phyloP scores from a whole-genome alignment of 2,329 filamentous ascomycete species.

The Chaetomium globosum region DNA sequence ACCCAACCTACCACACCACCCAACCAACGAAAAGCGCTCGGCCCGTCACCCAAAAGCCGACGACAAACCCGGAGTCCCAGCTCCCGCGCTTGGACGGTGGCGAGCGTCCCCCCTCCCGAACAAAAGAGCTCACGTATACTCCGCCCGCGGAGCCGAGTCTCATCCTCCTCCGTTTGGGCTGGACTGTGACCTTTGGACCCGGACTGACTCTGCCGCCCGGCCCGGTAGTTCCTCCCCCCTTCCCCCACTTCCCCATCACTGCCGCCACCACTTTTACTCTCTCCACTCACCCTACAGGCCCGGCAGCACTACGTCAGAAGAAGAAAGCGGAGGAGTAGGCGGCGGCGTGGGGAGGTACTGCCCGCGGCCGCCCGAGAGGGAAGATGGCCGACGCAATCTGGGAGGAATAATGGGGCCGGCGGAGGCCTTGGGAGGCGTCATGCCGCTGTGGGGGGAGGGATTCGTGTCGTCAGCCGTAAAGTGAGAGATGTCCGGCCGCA shows the following conservation, averaged over 20 bases:
- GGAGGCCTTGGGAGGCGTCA: neutral
- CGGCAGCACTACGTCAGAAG: constrained; percentile 22
- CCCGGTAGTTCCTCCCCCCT: neutral
- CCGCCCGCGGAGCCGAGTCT: neutral
- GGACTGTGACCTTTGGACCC: neutral
- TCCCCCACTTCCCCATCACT: neutral
- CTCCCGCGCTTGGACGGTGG: neutral
- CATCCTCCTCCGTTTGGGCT: neutral
- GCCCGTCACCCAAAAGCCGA: constrained; percentile 14
- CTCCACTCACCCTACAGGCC: constrained; percentile 13
- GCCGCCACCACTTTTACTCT: neutral
- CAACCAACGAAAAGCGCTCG: neutral
- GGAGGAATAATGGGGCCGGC: neutral
- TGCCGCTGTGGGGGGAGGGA: neutral
- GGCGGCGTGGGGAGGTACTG: too few relatives aligned
- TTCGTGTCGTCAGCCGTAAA: neutral
- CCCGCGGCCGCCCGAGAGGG: neutral
- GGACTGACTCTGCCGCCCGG: neutral
- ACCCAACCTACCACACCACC: neutral
- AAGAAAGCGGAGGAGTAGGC: neutral
- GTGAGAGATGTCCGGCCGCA: neutral
- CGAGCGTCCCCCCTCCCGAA: neutral
- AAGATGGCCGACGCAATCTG: neutral
- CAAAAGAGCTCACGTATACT: neutral
- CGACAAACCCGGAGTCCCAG: neutral